Evolutionary conservation across 495 filamentous ascomycete genomes (phyloP).

Genomic region (Penicillium pancosmium): DNA sequence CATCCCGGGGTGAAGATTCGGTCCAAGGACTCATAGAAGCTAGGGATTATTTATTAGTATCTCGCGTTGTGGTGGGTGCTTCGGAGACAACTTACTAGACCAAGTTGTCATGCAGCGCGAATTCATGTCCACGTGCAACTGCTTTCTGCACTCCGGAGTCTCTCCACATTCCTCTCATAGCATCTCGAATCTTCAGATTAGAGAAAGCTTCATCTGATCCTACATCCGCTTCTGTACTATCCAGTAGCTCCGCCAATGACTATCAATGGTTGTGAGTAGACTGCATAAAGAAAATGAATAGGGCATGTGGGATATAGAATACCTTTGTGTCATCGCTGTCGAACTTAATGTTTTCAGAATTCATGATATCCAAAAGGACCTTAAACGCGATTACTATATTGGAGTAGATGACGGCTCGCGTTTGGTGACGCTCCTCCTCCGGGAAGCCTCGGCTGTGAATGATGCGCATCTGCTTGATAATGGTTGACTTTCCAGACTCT

Average conservation of each 20-base stretch:
- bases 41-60: slow-evolving; percentile 35
- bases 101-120: slow-evolving; percentile 92
- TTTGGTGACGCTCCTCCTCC: slow-evolving; percentile 87
- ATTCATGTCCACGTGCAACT: slow-evolving; percentile 90
- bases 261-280: slow-evolving; percentile 21
- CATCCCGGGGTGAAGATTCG: slow-evolving; percentile 85
- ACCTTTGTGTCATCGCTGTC: slow-evolving; percentile 77
- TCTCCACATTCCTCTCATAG: slow-evolving; percentile 82
- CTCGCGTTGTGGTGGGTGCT: not conserved
- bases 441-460: slow-evolving; percentile 94
- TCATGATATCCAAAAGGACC: slow-evolving; percentile 91
- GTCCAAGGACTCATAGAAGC: slow-evolving; percentile 90
- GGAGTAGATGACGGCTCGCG: slow-evolving; percentile 90
- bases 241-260: slow-evolving; percentile 38
- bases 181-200: slow-evolving; percentile 62
- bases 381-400: slow-evolving; percentile 90
- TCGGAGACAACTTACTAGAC: slow-evolving; percentile 71
- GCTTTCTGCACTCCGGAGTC: slow-evolving; percentile 84
- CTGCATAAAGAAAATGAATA: slow-evolving; percentile 3
- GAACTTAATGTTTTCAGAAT: slow-evolving; percentile 76
- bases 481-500: slow-evolving; percentile 97
- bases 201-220: slow-evolving; percentile 74
- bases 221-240: slow-evolving; percentile 68
- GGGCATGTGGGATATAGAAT: slow-evolving; percentile 5
- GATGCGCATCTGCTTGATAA: slow-evolving; percentile 99